Conservation (phyloP, 1,284 basidiomycete genomes). For the Fomitiporia mediterranea region DNA sequence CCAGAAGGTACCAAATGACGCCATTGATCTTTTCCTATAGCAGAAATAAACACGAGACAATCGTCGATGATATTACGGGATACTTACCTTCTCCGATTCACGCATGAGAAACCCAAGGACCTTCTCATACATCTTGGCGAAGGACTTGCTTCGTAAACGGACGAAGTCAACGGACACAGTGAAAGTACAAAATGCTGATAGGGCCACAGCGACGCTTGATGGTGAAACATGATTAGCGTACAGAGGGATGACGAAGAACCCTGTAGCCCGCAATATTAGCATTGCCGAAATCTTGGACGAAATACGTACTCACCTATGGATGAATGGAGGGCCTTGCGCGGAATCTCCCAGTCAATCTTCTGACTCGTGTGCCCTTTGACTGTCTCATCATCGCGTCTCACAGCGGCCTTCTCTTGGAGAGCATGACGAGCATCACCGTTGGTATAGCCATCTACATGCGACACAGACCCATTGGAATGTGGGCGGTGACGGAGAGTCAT, state of each 20-base stretch:
- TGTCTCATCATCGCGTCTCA: conserved; percentile 13
- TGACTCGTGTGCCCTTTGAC: conserved; percentile 23
- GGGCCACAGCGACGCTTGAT: conserved; percentile 54
- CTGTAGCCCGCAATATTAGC: conserved; percentile 35
- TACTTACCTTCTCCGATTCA: conserved; percentile 77
- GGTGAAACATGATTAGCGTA: conserved; percentile 57
- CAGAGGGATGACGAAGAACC: conserved; percentile 81
- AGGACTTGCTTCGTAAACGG: conserved; percentile 63
- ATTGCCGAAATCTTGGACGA: too few species aligned
- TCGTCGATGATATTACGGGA: neutral
- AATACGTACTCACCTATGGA: conserved; percentile 80
- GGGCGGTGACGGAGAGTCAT: conserved; percentile 4
- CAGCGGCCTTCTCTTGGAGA: neutral
- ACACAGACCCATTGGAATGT: neutral
- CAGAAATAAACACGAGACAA: neutral
- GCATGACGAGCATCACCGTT: neutral
- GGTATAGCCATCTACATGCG: neutral
- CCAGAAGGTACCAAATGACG: conserved; percentile 94
- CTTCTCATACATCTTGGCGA: conserved; percentile 76
- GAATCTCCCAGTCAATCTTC: conserved; percentile 75
- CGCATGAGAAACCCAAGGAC: conserved; percentile 89
- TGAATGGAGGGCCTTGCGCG: conserved; percentile 86
- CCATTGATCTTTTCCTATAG: conserved; percentile 73
- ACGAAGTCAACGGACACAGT: conserved; percentile 78
- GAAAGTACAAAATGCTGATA: conserved; percentile 64